phyloP scores from a whole-genome alignment of 176 grass and related monocot genomes.

The Oryza punctata region DNA sequence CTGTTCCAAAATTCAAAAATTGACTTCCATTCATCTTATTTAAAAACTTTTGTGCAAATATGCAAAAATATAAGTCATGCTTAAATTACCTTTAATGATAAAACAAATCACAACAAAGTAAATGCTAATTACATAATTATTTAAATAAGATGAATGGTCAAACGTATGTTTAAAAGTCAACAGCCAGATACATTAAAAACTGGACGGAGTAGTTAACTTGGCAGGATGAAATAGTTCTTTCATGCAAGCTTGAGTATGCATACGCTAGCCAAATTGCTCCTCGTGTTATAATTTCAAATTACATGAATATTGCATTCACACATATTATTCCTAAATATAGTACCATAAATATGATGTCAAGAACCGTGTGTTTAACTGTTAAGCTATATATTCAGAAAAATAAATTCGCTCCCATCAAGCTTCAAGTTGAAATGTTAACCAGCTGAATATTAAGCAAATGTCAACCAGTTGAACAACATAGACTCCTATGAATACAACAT shows the following conservation, averaged over 20 bases:
- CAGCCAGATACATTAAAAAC: too few species aligned
- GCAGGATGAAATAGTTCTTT: constrained; percentile 14
- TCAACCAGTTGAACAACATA: background rate
- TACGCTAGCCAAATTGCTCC: background rate
- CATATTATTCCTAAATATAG: background rate
- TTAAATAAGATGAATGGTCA: too few species aligned
- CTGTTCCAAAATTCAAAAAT: constrained; percentile 6
- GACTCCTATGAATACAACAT: background rate
- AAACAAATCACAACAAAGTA: too few species aligned
- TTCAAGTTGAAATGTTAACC: background rate
- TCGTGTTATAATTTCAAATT: background rate
- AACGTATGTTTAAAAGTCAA: too few species aligned
- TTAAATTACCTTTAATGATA: too few species aligned
- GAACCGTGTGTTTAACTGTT: background rate
- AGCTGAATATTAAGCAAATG: background rate
- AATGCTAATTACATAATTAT: too few species aligned
- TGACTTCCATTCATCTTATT: background rate
- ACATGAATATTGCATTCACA: background rate
- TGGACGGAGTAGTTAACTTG: background rate
- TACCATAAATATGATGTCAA: background rate
- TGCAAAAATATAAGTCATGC: too few species aligned
- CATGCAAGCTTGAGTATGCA: background rate
- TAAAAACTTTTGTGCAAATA: too few species aligned
- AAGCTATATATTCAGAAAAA: background rate
- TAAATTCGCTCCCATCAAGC: background rate